Percentiles rank a stretch among this genome's conserved stretches.
phyloP scores from a whole-genome alignment of 345 rosid genomes.

The Euphorbia lathyris region DNA sequence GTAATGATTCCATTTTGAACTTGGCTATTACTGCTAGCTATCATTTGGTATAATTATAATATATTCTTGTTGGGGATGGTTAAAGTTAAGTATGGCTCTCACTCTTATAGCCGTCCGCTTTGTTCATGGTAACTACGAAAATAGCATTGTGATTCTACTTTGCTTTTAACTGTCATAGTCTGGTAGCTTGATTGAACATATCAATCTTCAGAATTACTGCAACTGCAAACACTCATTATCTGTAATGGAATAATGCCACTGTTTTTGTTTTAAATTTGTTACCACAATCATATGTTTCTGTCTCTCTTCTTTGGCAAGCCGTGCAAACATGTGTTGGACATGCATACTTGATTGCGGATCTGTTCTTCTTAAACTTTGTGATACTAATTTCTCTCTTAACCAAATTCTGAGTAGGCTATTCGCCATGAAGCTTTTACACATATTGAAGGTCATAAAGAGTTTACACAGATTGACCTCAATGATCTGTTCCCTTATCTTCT shows the following conservation, averaged over 20 bases:
- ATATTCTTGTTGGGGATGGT: neutral
- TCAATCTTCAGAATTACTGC: neutral
- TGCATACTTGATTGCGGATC: slow-evolving; percentile 1
- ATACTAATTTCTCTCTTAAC: slow-evolving; percentile 1
- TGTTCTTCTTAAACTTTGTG: neutral
- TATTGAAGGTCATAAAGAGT: slow-evolving; percentile 89
- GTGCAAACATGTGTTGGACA: neutral
- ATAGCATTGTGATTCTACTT: neutral
- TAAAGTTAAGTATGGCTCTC: neutral
- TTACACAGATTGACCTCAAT: slow-evolving; percentile 87
- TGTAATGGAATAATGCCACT: neutral
- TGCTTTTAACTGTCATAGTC: neutral
- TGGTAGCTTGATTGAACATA: neutral
- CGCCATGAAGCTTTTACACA: slow-evolving; percentile 99
- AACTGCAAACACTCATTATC: neutral
- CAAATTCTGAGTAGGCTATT: slow-evolving; percentile 64
- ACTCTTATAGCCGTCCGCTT: neutral
- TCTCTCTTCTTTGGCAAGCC: slow-evolving; percentile 4
- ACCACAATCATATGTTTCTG: too few species aligned
- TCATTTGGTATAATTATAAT: neutral
- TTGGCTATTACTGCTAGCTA: neutral
- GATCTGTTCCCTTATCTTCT: slow-evolving; percentile 97
- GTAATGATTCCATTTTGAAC: neutral
- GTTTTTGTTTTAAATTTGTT: too few species aligned
- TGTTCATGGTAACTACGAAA: neutral